Evolutionary conservation across 768 basidiomycete genomes (phyloP).

Genomic region (Tremella mesenterica): DNA sequence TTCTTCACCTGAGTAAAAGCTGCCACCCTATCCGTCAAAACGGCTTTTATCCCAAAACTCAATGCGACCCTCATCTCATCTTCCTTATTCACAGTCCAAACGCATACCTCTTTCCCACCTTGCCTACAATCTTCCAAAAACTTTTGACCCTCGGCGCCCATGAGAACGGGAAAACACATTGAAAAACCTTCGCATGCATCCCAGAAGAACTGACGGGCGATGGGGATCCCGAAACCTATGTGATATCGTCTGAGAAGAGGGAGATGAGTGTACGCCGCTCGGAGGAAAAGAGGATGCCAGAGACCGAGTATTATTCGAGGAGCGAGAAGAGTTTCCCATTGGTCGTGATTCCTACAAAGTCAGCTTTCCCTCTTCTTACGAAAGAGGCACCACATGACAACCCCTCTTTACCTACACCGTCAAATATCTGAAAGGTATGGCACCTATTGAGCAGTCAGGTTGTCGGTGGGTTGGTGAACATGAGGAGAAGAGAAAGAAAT

Average conservation of each 20-base stretch:
- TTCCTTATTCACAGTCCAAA: conserved; percentile 45
- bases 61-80: conserved; percentile 40
- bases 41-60: conserved; percentile 41
- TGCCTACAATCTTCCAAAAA: conserved; percentile 41
- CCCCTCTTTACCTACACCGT: neutral
- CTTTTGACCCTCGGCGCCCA: conserved; percentile 34
- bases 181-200: conserved; percentile 41
- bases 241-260: conserved; percentile 40
- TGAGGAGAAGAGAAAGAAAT: too few relatives aligned
- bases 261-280: conserved; percentile 36
- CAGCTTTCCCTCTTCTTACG: neutral
- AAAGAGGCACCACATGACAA: too few relatives aligned
- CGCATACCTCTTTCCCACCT: conserved; percentile 40
- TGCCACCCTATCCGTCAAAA: conserved; percentile 43
- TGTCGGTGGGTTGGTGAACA: neutral
- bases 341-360: conserved; percentile 11
- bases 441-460: neutral
- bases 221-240: conserved; percentile 40
- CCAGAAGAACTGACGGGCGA: conserved; percentile 44
- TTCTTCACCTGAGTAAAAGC: conserved; percentile 32
- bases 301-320: conserved; percentile 45
- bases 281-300: conserved; percentile 46
- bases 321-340: conserved; percentile 29
- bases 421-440: neutral
- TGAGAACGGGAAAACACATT: conserved; percentile 38